A percentile compares a stretch with the other conserved stretches of the same genome.
phyloP scores from a whole-genome alignment of 2,329 filamentous ascomycete species.

The Bertia moriformis region DNA sequence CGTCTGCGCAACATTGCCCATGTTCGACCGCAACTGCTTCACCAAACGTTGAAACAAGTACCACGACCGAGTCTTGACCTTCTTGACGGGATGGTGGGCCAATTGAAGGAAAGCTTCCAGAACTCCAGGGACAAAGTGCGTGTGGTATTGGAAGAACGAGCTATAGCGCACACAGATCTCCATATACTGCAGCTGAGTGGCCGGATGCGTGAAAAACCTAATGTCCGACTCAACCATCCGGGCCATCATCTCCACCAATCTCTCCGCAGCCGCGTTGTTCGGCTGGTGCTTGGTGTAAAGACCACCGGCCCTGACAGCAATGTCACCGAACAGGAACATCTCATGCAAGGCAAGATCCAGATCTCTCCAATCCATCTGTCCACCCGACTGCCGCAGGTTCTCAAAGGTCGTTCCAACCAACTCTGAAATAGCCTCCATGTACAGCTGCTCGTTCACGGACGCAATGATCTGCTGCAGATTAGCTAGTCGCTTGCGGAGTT shows the following conservation, averaged over 20 bases:
- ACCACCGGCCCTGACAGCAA: slow-evolving; percentile 77
- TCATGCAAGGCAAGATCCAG: slow-evolving; percentile 86
- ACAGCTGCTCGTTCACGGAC: slow-evolving; percentile 73
- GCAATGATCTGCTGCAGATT: slow-evolving; percentile 86
- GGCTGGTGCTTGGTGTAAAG: slow-evolving; percentile 76
- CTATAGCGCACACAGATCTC: slow-evolving; percentile 93
- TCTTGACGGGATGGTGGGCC: slow-evolving; percentile 74
- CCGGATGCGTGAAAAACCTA: slow-evolving; percentile 73
- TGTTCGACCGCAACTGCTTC: slow-evolving; percentile 68
- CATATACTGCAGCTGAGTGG: slow-evolving; percentile 92
- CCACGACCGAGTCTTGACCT: slow-evolving; percentile 84
- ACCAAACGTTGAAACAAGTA: slow-evolving; percentile 90
- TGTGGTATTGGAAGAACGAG: slow-evolving; percentile 77
- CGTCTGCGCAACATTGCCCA: slow-evolving; percentile 79
- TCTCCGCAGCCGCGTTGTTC: slow-evolving; percentile 63
- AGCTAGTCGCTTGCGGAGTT: slow-evolving; percentile 77
- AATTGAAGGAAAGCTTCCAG: slow-evolving; percentile 83
- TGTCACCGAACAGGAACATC: slow-evolving; percentile 88
- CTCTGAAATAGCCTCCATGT: slow-evolving; percentile 75
- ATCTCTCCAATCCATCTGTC: slow-evolving; percentile 81
- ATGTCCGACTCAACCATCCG: slow-evolving; percentile 95
- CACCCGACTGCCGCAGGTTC: slow-evolving; percentile 58
- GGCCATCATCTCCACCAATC: slow-evolving; percentile 80
- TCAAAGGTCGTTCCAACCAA: slow-evolving; percentile 80
- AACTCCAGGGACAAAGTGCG: slow-evolving; percentile 67